Percentiles rank a stretch among this genome's conserved stretches.
Conservation (phyloP, 2,329 filamentous ascomycete species). For the Penicillium paneum region DNA sequence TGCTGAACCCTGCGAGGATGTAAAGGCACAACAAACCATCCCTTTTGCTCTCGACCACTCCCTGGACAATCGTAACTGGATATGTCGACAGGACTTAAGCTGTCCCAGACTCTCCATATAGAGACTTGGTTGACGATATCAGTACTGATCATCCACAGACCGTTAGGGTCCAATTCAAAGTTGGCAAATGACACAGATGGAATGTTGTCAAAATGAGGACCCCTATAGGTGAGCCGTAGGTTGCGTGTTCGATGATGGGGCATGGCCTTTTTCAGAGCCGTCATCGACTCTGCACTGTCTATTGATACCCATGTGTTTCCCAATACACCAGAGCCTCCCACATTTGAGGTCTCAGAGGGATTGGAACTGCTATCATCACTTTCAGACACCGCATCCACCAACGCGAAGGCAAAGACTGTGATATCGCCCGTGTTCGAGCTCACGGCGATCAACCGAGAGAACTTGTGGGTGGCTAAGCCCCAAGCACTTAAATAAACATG, state of each 20-base stretch:
- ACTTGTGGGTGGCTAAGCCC: slow-evolving; percentile 78
- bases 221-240: slow-evolving; percentile 41
- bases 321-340: not conserved
- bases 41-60: slow-evolving; percentile 29
- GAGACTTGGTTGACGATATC: slow-evolving; percentile 53
- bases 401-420: slow-evolving; percentile 58
- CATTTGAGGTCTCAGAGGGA: not conserved
- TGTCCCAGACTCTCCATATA: slow-evolving; percentile 51
- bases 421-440: slow-evolving; percentile 68
- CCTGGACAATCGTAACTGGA: slow-evolving; percentile 22
- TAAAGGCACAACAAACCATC: slow-evolving; percentile 48
- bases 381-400: slow-evolving; percentile 41
- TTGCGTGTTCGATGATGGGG: slow-evolving; percentile 41
- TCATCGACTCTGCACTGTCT: slow-evolving; percentile 22
- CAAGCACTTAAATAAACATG: slow-evolving; percentile 79
- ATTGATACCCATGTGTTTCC: slow-evolving; percentile 38
- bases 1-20: slow-evolving; percentile 44
- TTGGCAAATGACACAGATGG: slow-evolving; percentile 60
- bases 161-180: slow-evolving; percentile 53
- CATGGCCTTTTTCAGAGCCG: slow-evolving; percentile 28
- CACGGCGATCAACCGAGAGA: slow-evolving; percentile 81
- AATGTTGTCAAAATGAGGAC: slow-evolving; percentile 53
- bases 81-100: slow-evolving; percentile 25
- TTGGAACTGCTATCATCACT: slow-evolving; percentile 17
- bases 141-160: slow-evolving; percentile 56